These are phyloP conservation scores for Penicillium brevicompactum DNA, from an alignment of 2,329 filamentous ascomycete species.

Conservation along the genomic window DNA sequence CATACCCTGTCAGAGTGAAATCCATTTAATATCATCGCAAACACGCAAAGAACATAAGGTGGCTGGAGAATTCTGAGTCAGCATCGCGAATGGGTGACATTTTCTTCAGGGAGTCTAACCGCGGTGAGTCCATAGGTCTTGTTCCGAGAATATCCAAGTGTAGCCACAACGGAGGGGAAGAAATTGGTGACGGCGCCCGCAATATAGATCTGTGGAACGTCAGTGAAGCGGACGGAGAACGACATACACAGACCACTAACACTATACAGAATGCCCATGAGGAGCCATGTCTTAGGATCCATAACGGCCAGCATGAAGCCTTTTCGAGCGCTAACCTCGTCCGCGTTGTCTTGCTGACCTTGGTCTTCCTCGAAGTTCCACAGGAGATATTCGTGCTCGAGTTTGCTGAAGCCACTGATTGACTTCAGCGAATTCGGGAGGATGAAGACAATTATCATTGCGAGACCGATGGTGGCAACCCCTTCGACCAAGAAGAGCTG, in stretches of 20 bases:
- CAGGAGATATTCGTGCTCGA: constrained; percentile 3
- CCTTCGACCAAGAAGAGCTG: constrained; percentile 6
- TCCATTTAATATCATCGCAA: constrained; percentile 36
- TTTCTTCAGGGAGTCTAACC: neutral
- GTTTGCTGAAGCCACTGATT: neutral
- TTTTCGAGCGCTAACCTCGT: constrained; percentile 29
- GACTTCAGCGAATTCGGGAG: constrained; percentile 2
- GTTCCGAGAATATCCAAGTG: constrained; percentile 6
- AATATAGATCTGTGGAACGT: constrained; percentile 35
- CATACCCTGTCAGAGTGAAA: constrained; percentile 31
- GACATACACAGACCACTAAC: constrained; percentile 14
- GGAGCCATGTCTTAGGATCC: constrained; percentile 42
- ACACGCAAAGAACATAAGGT: constrained; percentile 33
- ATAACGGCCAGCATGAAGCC: constrained; percentile 34
- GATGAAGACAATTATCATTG: constrained; percentile 3
- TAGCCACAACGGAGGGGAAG: constrained; percentile 5
- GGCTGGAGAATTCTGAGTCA: constrained; percentile 22
- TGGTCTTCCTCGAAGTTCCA: constrained; percentile 7
- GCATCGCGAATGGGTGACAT: constrained; percentile 6
- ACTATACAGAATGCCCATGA: constrained; percentile 35
- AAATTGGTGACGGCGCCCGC: constrained; percentile 6
- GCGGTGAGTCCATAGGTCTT: constrained; percentile 7
- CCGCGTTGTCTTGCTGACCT: constrained; percentile 8
- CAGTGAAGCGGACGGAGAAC: constrained; percentile 16
- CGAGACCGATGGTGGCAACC: neutral